Conservation (phyloP, 306 rosid species). For the Glycine tomentella region DNA sequence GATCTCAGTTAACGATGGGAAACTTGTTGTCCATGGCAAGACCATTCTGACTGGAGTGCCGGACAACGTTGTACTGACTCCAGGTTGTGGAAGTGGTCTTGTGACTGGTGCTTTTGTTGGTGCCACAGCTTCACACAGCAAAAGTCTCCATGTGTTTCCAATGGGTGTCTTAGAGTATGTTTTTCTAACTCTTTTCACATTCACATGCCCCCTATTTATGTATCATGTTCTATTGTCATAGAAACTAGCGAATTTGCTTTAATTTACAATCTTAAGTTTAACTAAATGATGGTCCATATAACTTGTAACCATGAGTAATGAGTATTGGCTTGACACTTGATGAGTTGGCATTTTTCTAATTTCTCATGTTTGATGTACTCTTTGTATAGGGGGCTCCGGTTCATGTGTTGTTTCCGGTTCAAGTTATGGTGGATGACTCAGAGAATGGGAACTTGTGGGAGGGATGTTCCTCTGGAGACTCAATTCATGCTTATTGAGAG, state of each 20-base stretch:
- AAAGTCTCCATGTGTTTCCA: conserved; percentile 88
- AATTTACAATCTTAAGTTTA: background rate
- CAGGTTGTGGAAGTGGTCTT: conserved; percentile 71
- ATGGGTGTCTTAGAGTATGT: conserved; percentile 86
- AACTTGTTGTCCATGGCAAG: conserved; percentile 89
- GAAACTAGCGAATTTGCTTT: background rate
- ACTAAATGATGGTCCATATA: background rate
- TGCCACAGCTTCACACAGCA: conserved; percentile 75
- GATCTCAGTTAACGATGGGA: conserved; percentile 72
- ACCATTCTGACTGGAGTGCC: conserved; percentile 83
- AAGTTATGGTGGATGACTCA: conserved; percentile 99
- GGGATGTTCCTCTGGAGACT: conserved; percentile 92
- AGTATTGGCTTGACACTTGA: background rate
- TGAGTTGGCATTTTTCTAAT: background rate
- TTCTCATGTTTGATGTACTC: conserved; percentile 3
- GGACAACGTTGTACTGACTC: conserved; percentile 76
- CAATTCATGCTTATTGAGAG: conserved; percentile 93
- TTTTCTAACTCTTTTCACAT: background rate
- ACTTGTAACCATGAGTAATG: background rate
- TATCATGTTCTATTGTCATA: conserved; percentile 15
- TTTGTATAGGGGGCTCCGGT: conserved; percentile 69
- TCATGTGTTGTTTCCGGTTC: conserved; percentile 93
- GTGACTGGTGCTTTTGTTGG: conserved; percentile 84
- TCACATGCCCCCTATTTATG: background rate
- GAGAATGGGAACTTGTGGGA: conserved; percentile 89